Conservation (phyloP, 192 early-diverging fungal species). For the Podila minutissima region DNA sequence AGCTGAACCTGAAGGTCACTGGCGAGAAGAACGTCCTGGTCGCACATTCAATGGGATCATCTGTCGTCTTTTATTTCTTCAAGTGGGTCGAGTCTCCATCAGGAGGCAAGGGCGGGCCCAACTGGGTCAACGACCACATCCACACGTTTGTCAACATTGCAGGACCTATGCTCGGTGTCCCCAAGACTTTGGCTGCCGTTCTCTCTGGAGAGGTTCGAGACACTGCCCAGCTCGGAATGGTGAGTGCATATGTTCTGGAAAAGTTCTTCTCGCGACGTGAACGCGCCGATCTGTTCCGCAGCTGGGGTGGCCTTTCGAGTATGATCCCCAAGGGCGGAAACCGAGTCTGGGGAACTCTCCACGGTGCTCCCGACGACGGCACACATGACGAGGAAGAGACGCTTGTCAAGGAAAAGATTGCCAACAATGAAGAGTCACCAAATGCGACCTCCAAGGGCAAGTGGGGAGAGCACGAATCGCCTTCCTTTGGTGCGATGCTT, state of each 20-base stretch:
- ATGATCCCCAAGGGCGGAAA: constrained; percentile 89
- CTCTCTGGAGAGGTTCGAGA: constrained; percentile 87
- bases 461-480: constrained; percentile 15
- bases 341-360: constrained; percentile 76
- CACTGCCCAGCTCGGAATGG: constrained; percentile 79
- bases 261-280: constrained; percentile 85
- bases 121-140: constrained; percentile 84
- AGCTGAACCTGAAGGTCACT: constrained; percentile 57
- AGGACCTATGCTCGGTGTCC: constrained; percentile 86
- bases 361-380: constrained; percentile 79
- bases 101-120: constrained; percentile 73
- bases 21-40: constrained; percentile 67
- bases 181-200: constrained; percentile 81
- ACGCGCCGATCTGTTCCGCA: constrained; percentile 78
- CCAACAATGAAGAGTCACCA: constrained; percentile 19
- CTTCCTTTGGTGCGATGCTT: constrained; percentile 46
- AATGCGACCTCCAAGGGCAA: constrained; percentile 4
- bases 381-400: constrained; percentile 50
- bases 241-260: constrained; percentile 84
- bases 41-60: constrained; percentile 77
- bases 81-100: constrained; percentile 80
- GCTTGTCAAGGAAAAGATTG: constrained; percentile 24
- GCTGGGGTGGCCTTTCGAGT: constrained; percentile 80
- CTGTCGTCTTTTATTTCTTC: constrained; percentile 84
- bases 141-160: constrained; percentile 86